These are phyloP conservation scores for Solanum paucissectum DNA, from an alignment of 257 asterid genomes.

Conservation along the genomic window DNA sequence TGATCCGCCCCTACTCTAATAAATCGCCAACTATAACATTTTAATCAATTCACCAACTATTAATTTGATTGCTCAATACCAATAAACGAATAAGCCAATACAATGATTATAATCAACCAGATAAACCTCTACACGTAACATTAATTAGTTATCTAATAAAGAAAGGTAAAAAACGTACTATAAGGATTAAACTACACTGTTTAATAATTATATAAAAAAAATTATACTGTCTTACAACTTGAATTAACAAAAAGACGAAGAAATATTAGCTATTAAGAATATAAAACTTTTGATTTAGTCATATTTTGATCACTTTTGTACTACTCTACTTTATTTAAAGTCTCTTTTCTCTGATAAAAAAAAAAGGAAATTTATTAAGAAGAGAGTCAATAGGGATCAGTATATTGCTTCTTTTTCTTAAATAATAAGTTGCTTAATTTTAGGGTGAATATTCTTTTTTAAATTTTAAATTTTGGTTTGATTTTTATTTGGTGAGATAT, in stretches of 20 bases:
- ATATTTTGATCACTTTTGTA: not conserved
- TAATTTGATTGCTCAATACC: too few relatives aligned
- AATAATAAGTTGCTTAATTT: not conserved
- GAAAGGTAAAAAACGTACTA: too few relatives aligned
- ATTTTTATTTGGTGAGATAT: not conserved
- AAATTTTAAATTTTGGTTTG: not conserved
- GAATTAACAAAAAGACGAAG: not conserved
- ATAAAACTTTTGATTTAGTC: not conserved
- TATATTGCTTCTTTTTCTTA: not conserved
- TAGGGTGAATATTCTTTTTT: not conserved
- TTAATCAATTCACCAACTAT: too few relatives aligned
- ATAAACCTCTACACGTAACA: too few relatives aligned
- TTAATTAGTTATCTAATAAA: too few relatives aligned
- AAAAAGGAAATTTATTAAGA: not conserved
- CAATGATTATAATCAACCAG: too few relatives aligned
- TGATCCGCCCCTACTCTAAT: too few relatives aligned
- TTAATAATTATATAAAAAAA: not conserved
- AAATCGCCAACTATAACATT: too few relatives aligned
- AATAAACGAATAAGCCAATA: too few relatives aligned
- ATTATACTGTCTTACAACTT: not conserved
- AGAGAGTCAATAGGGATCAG: not conserved
- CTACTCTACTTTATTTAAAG: not conserved
- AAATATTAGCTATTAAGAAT: not conserved
- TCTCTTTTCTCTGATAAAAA: not conserved
- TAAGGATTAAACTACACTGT: too few relatives aligned